phyloP scores from a whole-genome alignment of 2,329 filamentous ascomycete genomes.

The Phyllosticta citribraziliensis region DNA sequence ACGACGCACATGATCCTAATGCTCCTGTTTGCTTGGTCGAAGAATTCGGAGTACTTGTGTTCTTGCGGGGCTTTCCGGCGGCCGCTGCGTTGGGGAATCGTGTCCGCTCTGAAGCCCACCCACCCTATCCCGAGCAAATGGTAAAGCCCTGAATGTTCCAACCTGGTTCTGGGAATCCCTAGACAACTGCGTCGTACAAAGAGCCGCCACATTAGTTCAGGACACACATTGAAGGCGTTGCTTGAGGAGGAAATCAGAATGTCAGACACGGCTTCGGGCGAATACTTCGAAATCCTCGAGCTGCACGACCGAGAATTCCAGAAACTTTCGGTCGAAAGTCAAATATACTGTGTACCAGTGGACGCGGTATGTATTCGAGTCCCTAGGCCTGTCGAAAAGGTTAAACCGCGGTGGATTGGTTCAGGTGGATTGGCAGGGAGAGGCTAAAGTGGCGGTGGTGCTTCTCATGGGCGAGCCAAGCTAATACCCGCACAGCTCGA shows the following conservation, averaged over 20 bases:
- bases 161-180: conserved; percentile 8
- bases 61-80: conserved; percentile 11
- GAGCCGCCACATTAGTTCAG: not conserved
- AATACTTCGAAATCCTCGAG: conserved; percentile 16
- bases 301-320: conserved; percentile 31
- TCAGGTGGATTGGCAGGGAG: not conserved
- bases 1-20: conserved; percentile 7
- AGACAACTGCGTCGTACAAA: conserved; percentile 10
- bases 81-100: conserved; percentile 10
- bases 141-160: conserved; percentile 5
- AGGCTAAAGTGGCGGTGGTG: not conserved
- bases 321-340: conserved; percentile 26
- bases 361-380: conserved; percentile 19
- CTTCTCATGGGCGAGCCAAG: not conserved
- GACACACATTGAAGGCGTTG: not conserved
- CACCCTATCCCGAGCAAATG: conserved; percentile 10
- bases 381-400: not conserved
- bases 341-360: conserved; percentile 30
- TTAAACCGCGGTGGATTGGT: not conserved
- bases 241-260: conserved; percentile 4
- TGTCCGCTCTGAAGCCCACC: conserved; percentile 7
- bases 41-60: conserved; percentile 5
- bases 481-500: conserved; percentile 21
- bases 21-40: conserved; percentile 5
- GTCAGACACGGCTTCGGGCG: conserved; percentile 9